phyloP scores from a whole-genome alignment of 495 filamentous ascomycete species.

The Physcia stellaris region DNA sequence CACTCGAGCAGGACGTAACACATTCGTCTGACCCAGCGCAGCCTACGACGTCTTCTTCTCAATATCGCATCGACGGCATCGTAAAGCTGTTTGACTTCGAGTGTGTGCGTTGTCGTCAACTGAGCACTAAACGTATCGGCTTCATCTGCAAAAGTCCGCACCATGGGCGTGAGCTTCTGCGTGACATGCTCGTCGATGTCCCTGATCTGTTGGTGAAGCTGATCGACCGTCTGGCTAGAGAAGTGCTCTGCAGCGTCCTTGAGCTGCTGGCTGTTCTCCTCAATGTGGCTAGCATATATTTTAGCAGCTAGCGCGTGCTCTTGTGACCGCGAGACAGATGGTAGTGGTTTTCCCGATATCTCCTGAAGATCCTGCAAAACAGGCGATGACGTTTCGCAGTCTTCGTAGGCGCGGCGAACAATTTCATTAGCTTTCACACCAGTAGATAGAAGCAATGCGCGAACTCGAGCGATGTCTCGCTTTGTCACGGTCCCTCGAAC shows the following conservation, averaged over 20 bases:
- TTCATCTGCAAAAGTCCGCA: conserved; percentile 53
- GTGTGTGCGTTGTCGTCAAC: conserved; percentile 56
- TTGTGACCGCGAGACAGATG: conserved; percentile 41
- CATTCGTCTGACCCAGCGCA: conserved; percentile 55
- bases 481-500: conserved; percentile 32
- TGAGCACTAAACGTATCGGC: conserved; percentile 63
- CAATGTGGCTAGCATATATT: conserved; percentile 42
- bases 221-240: conserved; percentile 26
- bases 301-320: conserved; percentile 59
- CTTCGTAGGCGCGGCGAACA: conserved; percentile 43
- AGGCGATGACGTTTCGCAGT: conserved; percentile 25
- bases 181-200: conserved; percentile 36
- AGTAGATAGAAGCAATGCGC: conserved; percentile 61
- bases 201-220: conserved; percentile 32
- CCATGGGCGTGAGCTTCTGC: conserved; percentile 46
- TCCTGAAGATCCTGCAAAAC: conserved; percentile 25
- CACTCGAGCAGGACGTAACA: conserved; percentile 67
- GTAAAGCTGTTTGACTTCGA: conserved; percentile 62
- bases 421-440: conserved; percentile 80
- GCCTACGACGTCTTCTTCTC: conserved; percentile 47
- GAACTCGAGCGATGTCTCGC: conserved; percentile 60
- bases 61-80: conserved; percentile 68
- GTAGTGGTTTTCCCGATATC: conserved; percentile 20
- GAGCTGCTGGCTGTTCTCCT: conserved; percentile 37
- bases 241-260: conserved; percentile 41